phyloP scores from a whole-genome alignment of 305 asterid genomes.

The Fraxinus latifolia region DNA sequence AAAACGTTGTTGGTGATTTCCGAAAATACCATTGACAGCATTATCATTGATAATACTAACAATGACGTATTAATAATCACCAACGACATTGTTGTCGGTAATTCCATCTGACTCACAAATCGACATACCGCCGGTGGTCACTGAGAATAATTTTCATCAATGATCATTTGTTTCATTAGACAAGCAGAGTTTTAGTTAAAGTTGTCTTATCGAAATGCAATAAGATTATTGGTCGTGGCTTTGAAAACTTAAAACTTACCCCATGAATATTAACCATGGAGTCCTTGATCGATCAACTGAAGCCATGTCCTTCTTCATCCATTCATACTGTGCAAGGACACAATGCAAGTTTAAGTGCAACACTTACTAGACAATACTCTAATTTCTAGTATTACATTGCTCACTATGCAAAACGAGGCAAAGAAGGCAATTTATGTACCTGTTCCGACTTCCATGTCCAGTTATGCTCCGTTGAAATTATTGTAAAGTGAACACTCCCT shows the following conservation, averaged over 20 bases:
- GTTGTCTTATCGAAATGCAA: neutral
- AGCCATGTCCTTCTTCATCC: constrained; percentile 80
- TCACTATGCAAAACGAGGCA: neutral
- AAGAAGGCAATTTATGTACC: constrained; percentile 26
- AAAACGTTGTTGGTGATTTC: too few relatives aligned
- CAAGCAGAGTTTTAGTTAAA: neutral
- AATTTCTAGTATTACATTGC: neutral
- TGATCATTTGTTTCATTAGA: too few relatives aligned
- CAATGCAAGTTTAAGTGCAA: neutral
- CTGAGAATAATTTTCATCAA: too few relatives aligned
- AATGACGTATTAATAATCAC: too few relatives aligned
- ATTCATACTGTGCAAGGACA: constrained; percentile 40
- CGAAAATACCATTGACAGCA: too few relatives aligned
- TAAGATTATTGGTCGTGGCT: neutral
- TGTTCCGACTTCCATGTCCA: constrained; percentile 63
- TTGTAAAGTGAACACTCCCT: constrained; percentile 73
- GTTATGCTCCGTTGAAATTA: constrained; percentile 77
- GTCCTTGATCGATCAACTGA: constrained; percentile 62
- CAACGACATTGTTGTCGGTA: too few relatives aligned
- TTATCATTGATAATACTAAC: too few relatives aligned
- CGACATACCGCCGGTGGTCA: too few relatives aligned
- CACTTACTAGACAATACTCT: neutral
- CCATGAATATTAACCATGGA: constrained; percentile 78
- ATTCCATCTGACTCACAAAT: too few relatives aligned
- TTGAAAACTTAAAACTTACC: constrained; percentile 36